These are phyloP conservation scores for Phoenix roebelenii DNA, from an alignment of 176 grass and related monocot species.

Conservation along the genomic window DNA sequence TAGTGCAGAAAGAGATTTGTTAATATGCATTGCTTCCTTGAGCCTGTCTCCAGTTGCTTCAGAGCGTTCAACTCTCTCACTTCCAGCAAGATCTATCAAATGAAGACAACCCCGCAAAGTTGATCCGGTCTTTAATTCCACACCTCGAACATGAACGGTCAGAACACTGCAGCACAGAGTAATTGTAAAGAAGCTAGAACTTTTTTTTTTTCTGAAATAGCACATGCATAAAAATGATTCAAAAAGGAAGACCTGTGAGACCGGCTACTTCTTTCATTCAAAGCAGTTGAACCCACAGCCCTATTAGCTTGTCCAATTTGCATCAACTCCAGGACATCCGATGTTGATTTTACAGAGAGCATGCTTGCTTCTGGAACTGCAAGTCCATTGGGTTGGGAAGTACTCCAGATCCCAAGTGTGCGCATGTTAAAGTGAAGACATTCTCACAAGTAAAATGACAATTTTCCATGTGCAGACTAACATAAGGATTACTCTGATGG, in stretches of 20 bases:
- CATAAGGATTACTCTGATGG: no score
- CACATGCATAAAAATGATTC: background rate
- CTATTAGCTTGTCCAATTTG: conserved; percentile 78
- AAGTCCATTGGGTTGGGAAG: conserved; percentile 83
- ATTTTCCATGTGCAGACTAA: background rate
- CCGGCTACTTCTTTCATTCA: conserved; percentile 97
- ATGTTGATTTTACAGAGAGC: conserved; percentile 70
- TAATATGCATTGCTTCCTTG: conserved; percentile 18
- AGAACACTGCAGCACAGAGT: conserved; percentile 6
- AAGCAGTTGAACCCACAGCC: conserved; percentile 82
- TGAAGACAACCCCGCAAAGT: conserved; percentile 10
- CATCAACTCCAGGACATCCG: conserved; percentile 84
- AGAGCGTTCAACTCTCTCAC: conserved; percentile 22
- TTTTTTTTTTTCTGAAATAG: no score
- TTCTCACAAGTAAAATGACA: background rate
- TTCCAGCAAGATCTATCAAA: conserved; percentile 23
- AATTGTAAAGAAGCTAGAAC: background rate
- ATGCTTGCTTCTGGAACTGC: conserved; percentile 91
- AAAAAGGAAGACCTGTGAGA: conserved; percentile 62
- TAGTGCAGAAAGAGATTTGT: conserved; percentile 17
- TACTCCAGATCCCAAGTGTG: conserved; percentile 89
- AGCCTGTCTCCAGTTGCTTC: conserved; percentile 18
- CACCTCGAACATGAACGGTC: conserved; percentile 18
- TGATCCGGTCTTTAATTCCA: conserved; percentile 2
- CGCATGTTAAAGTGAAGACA: conserved; percentile 35